phyloP scores from a whole-genome alignment of 192 early-diverging fungal genomes.

The Rhizophagus clarus region DNA sequence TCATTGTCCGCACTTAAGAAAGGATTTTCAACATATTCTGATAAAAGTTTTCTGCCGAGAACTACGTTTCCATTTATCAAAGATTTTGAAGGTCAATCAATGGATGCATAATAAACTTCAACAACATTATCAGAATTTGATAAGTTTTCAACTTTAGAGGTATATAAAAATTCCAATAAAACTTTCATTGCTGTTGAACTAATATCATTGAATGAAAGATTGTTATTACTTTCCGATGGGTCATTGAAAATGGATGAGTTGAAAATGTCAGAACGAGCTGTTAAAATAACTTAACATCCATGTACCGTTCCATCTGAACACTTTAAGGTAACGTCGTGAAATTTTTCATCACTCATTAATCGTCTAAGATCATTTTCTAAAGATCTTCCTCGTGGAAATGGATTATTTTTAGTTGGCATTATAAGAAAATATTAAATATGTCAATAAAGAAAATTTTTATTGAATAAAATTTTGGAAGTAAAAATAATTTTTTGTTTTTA shows the following conservation, averaged over 20 bases:
- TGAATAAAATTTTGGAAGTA: too few species aligned
- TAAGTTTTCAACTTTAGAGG: not conserved
- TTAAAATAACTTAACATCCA: not conserved
- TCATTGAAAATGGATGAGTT: not conserved
- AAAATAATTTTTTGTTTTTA: too few species aligned
- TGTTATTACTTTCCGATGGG: not conserved
- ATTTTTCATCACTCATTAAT: not conserved
- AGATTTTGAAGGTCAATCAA: not conserved
- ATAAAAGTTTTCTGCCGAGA: too few species aligned
- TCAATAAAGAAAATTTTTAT: too few species aligned
- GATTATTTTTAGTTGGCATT: too few species aligned
- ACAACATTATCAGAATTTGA: not conserved
- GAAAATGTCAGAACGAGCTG: not conserved
- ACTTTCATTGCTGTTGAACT: not conserved
- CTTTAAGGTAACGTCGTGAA: not conserved
- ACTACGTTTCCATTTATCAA: too few species aligned
- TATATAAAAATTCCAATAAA: constrained; percentile 11
- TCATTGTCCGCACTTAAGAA: too few species aligned
- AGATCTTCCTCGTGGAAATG: not conserved
- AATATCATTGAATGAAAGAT: not conserved
- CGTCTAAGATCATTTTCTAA: not conserved
- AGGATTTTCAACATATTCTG: too few species aligned
- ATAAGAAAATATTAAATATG: too few species aligned
- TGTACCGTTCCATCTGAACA: not conserved
- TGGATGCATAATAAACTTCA: not conserved